phyloP scores from a whole-genome alignment of 2,329 filamentous ascomycete genomes.

The Trichothecium roseum region DNA sequence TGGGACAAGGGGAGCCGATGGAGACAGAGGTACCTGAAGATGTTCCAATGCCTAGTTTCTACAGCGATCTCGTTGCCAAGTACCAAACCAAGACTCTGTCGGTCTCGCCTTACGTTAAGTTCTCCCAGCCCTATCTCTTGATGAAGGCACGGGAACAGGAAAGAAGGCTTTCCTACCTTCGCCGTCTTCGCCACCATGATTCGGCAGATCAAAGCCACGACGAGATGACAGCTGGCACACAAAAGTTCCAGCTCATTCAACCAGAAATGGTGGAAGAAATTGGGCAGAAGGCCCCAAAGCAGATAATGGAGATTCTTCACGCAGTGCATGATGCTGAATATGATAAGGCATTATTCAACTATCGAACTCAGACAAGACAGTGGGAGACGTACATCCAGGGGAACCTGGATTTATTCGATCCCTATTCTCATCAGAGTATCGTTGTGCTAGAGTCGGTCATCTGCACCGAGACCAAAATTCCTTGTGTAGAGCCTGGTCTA shows the following conservation, averaged over 20 bases:
- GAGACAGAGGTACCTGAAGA: conserved; percentile 56
- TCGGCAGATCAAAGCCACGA: conserved; percentile 44
- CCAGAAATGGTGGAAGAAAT: conserved; percentile 91
- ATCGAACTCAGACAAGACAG: conserved; percentile 85
- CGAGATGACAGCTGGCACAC: conserved; percentile 45
- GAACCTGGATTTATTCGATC: conserved; percentile 83
- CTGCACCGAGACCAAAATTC: conserved; percentile 86
- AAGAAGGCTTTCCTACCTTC: conserved; percentile 70
- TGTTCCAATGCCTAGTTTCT: conserved; percentile 79
- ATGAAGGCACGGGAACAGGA: conserved; percentile 91
- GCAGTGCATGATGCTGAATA: conserved; percentile 96
- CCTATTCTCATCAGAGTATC: conserved; percentile 92
- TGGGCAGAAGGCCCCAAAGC: conserved; percentile 67
- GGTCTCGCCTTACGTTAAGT: conserved; percentile 91
- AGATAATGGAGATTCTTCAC: conserved; percentile 87
- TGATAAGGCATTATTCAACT: conserved; percentile 87
- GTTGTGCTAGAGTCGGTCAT: conserved; percentile 89
- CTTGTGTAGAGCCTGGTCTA: conserved; percentile 84
- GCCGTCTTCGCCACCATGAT: conserved; percentile 70
- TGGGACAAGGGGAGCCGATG: not conserved
- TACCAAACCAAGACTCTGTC: conserved; percentile 90
- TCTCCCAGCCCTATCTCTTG: conserved; percentile 84
- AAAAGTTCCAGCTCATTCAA: conserved; percentile 81
- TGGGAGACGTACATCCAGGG: conserved; percentile 94
- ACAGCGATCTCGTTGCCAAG: conserved; percentile 89